Conservation (phyloP, 2,329 filamentous ascomycete species). For the Fusarium anguioides region DNA sequence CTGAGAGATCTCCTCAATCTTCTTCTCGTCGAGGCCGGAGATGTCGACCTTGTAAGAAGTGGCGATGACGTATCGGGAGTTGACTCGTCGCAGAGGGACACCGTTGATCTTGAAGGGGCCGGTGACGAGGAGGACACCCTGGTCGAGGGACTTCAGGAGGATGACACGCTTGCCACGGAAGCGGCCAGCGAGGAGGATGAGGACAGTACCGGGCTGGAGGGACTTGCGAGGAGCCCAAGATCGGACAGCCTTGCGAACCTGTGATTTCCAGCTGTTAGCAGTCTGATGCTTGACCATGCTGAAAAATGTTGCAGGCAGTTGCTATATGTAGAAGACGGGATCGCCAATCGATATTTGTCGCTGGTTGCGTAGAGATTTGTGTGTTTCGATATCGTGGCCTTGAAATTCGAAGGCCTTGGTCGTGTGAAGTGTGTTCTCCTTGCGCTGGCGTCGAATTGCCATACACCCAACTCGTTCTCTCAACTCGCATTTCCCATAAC, state of each 20-base stretch:
- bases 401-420: conserved; percentile 27
- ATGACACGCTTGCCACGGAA: conserved; percentile 99
- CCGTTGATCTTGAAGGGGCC: conserved; percentile 99
- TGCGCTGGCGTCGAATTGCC: conserved; percentile 24
- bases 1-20: conserved; percentile 81
- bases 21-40: conserved; percentile 86
- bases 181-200: conserved; percentile 98
- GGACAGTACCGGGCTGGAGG: conserved; percentile 93
- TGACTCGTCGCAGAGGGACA: conserved; percentile 94
- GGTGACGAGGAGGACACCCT: conserved; percentile 98
- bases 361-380: conserved; percentile 15
- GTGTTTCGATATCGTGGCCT: conserved; percentile 28
- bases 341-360: conserved; percentile 35
- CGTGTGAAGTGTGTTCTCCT: conserved; percentile 16
- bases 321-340: background rate
- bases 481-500: conserved; percentile 21
- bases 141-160: conserved; percentile 96
- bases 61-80: conserved; percentile 93
- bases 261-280: conserved; percentile 51
- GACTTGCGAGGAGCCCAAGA: conserved; percentile 87
- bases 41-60: conserved; percentile 89
- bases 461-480: conserved; percentile 12
- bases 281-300: conserved; percentile 19
- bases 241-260: conserved; percentile 96
- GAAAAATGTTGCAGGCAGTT: conserved; percentile 14